Evolutionary conservation across 805 yeast genomes (phyloP).

Genomic region (Yamadazyma ubonensis): DNA sequence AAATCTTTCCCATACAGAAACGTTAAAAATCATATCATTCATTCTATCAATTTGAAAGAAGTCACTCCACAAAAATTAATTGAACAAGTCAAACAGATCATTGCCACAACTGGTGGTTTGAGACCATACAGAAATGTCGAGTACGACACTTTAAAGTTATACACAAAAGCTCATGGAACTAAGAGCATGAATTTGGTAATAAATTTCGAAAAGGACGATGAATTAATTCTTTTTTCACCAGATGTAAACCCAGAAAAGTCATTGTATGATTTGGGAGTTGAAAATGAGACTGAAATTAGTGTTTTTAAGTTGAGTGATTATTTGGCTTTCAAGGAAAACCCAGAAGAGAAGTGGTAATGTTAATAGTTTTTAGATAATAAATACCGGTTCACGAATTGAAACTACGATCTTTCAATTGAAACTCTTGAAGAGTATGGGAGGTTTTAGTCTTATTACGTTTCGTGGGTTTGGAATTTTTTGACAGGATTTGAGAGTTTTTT

Average conservation of each 20-base stretch:
- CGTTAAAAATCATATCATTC: constrained; percentile 71
- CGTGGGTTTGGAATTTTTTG: no score
- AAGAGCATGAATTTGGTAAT: constrained; percentile 91
- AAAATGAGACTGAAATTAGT: constrained; percentile 91
- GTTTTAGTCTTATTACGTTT: no score
- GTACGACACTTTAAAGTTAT: constrained; percentile 77
- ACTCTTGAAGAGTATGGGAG: no score
- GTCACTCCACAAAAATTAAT: constrained; percentile 67
- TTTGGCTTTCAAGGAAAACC: constrained; percentile 67
- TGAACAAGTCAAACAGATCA: constrained; percentile 45
- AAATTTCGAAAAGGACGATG: constrained; percentile 77
- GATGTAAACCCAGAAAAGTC: constrained; percentile 17
- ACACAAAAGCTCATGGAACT: constrained; percentile 92
- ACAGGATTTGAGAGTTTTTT: no score
- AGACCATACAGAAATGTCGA: constrained; percentile 80
- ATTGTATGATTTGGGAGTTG: constrained; percentile 45
- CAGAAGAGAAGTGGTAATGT: constrained; percentile 85
- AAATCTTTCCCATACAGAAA: constrained; percentile 92
- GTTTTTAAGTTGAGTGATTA: constrained; percentile 72
- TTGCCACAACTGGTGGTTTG: constrained; percentile 60
- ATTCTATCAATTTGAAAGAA: constrained; percentile 64
- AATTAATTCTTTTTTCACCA: constrained; percentile 53
- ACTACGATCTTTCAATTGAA: no score
- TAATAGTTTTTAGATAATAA: no score
- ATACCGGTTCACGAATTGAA: no score